Evolutionary conservation across 805 yeast genomes (phyloP), one percentile per base, ranked within the genome.

Genomic region (Yarrowia sp.): DNA sequence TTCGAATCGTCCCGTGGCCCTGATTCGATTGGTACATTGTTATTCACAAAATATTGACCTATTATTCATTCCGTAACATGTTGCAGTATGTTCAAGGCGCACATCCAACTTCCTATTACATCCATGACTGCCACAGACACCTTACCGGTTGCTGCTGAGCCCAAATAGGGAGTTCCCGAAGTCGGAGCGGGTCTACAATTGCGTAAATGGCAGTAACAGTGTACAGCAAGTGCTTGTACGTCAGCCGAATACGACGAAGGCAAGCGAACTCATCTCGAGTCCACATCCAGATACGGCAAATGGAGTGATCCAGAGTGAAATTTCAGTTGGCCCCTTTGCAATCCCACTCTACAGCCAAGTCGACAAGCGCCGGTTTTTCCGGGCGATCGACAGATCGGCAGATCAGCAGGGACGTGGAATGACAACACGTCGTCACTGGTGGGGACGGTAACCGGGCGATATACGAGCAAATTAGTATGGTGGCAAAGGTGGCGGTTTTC

Each of bases 381-480:
- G 58, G 43, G n/a, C 43, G 43, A 52, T 52, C 58, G 8, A 20
- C 58, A 36, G 58, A 52, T 52, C 58, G 8, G 19, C 43, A 19
- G 58, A 52, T 52, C 58, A 52, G 58, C 58, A 52, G 58, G 58
- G 43, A 52, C 58, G 43, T 52, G 58, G 58, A 52, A 52, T 52
- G 58, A 38, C 58, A 52, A 52, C 58, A 36, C 17, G 43, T 52
- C 10, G 30, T 10, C 20, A 33, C 19, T 47, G 34, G 53, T 49
- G 53, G 14, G 19, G 33, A 9, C 13, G 9, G 10, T 24, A 24
- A 2, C 30, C 3, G 30, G 3, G 30, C 6, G 30, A 24, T 24
- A 24, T 24, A 24, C 30, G 30, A 24, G 30, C 30, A 24, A 24
- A 24, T 10, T 12, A 20, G 15, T 20, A n/a, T 15, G 33, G 49